Percentiles rank a stretch among this genome's conserved stretches.
phyloP scores from a whole-genome alignment of 2,329 filamentous ascomycete species.

The Curvularia lunata region DNA sequence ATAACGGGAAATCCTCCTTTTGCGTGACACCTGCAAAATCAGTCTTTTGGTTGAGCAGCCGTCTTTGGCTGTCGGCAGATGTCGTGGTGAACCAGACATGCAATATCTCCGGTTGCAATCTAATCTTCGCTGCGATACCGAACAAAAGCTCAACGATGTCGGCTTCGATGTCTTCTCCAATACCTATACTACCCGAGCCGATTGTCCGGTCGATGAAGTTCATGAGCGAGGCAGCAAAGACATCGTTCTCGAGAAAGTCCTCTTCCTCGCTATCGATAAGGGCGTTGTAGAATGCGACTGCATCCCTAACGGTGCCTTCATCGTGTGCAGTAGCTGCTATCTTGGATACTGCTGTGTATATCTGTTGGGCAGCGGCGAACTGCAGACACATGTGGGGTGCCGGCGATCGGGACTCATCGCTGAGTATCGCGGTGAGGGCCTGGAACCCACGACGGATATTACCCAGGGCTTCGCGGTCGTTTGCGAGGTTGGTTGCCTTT shows the following conservation, averaged over 20 bases:
- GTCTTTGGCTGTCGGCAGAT: slow-evolving; percentile 49
- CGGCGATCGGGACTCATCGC: slow-evolving; percentile 86
- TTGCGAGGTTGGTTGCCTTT: slow-evolving; percentile 58
- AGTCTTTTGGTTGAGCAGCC: slow-evolving; percentile 60
- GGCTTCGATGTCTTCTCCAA: slow-evolving; percentile 81
- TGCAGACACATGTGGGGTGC: slow-evolving; percentile 90
- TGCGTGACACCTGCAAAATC: slow-evolving; percentile 85
- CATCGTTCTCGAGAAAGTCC: slow-evolving; percentile 84
- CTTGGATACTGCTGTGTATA: slow-evolving; percentile 88
- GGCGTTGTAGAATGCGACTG: slow-evolving; percentile 85
- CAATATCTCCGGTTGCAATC: slow-evolving; percentile 84
- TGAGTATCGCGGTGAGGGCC: slow-evolving; percentile 70
- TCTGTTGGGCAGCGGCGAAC: slow-evolving; percentile 83
- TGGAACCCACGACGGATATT: slow-evolving; percentile 61
- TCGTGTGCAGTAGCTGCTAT: slow-evolving; percentile 86
- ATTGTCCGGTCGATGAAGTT: slow-evolving; percentile 82
- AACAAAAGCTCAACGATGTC: slow-evolving; percentile 92
- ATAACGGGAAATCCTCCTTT: slow-evolving; percentile 90
- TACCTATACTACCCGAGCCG: slow-evolving; percentile 72
- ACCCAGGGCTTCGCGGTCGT: slow-evolving; percentile 58
- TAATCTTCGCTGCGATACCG: slow-evolving; percentile 94
- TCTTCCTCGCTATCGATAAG: slow-evolving; percentile 97
- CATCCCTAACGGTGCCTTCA: slow-evolving; percentile 83
- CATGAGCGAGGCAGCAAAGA: slow-evolving; percentile 86
- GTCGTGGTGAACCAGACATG: slow-evolving; percentile 84